Evolutionary conservation across 768 basidiomycete genomes (phyloP).

Genomic region (Tremella fuciformis): DNA sequence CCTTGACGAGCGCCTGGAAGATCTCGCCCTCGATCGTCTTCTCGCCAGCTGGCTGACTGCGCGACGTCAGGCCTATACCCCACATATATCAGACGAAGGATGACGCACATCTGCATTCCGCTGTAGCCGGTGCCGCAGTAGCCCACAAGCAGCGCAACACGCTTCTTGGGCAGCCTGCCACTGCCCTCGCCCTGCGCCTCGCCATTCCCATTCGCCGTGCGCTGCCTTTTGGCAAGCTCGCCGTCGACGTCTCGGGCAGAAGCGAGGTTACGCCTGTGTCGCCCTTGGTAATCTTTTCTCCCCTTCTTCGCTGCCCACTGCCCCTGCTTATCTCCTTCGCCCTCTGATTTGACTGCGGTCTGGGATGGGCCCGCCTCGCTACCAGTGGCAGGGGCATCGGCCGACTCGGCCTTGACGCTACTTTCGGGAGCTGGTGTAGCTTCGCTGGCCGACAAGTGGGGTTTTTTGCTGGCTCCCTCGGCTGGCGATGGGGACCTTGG

Average conservation of each 20-base stretch:
- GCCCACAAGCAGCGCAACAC: slow-evolving; percentile 29
- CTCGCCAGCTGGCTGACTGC: slow-evolving; percentile 64
- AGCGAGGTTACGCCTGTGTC: not conserved
- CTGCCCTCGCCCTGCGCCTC: slow-evolving; percentile 18
- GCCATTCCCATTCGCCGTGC: slow-evolving; percentile 3
- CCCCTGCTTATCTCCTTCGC: too few relatives aligned
- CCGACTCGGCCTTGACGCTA: too few relatives aligned
- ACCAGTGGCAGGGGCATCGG: too few relatives aligned
- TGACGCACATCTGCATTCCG: slow-evolving; percentile 86
- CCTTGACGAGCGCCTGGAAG: slow-evolving; percentile 81
- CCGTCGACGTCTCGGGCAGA: slow-evolving; percentile 1
- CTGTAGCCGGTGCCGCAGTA: slow-evolving; percentile 76
- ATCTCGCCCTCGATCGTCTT: slow-evolving; percentile 86
- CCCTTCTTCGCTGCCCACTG: not conserved
- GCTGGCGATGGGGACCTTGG: too few relatives aligned
- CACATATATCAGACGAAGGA: not conserved
- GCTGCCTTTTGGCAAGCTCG: not conserved
- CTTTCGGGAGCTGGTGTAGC: too few relatives aligned
- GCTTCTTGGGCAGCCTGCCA: slow-evolving; percentile 38
- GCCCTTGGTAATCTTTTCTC: not conserved
- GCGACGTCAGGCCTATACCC: not conserved
- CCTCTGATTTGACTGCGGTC: too few relatives aligned
- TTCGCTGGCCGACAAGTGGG: too few relatives aligned
- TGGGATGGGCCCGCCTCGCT: too few relatives aligned
- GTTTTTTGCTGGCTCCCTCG: too few relatives aligned